Evolutionary conservation across 306 rosid genomes (phyloP), one percentile per base, ranked within the genome.

Genomic region (Fagus sylvatica): DNA sequence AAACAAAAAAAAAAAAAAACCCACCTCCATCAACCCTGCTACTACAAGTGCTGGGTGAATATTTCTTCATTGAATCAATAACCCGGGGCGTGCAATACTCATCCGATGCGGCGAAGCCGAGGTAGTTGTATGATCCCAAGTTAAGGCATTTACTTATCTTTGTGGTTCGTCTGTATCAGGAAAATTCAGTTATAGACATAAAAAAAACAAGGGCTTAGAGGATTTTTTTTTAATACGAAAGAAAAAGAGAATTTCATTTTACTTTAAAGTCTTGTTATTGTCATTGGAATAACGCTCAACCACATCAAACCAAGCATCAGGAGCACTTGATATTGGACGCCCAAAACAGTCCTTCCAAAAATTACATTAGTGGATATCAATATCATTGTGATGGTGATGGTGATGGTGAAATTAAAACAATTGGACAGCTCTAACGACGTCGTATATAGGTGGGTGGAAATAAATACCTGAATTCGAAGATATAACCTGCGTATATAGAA

Each of bases 291-390:
- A 75, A 78, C 98, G 98, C 64, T 94, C 97, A 1, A 94, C 97
- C 59, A 94, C 96, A 82, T 94, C 97, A 83, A 94, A 90, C 98
- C 98, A 94, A 69, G 98, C 89, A 81, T 94, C 97, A 42, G 97
- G 98, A 81, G 97, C 96, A 79, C 97, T 94, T 15, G 96, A 71
- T 42, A 91, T 91, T 15, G 98, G 98, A 55, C 98, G 89, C 40
- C 97, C 97, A 77, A 94, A 94, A 81, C 98, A 94, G 78, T 90
- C 94, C 98, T 91, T 89, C 46, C 70, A 36, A 40, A 30, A 66
- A 22, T 22, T 22, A 22, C 53, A 22, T 22, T 22, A 22, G 28
- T 22, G 28, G 41, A 67, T 36, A 16, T 5, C 36, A 15, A 36
- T 17, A 51, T 36, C 5, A n/a, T 22, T 0, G 28, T 22, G 28